Base-by-base conservation (phyloP, 257 asterid genomes). In the Echites panduratus region DNA sequence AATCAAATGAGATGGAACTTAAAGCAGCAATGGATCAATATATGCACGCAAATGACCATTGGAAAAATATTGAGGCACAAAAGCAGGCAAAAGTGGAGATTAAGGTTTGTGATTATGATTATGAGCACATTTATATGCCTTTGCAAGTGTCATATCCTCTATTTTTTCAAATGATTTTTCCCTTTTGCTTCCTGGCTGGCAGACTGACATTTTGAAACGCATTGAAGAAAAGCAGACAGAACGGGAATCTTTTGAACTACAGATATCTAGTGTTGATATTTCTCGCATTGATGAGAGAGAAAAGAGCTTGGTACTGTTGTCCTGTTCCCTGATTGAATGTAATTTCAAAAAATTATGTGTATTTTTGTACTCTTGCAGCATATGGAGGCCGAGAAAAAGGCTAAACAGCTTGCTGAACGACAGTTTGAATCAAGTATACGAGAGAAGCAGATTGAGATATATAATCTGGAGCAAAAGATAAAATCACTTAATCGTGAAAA, bases 281-380 rank as follows among this genome's bases (percentile, higher is more conserved):
- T 76, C 87, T 54, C 75, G 72, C 72, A 73, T 94, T 59, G 97
- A 94, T 40, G 93, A 90, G 87, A 91, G 90, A 82, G 98, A 91
- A 72, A 87, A 80, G 78, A 84, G 76, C 78, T 24, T 87, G 91
- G 99, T 94, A 86, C 72, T 79, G 67, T 48, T 68, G 69, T 66
- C 64, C 71, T 67, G 58, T 68, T 44, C 14, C 68, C 48, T 63
- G 68, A 17, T 52, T 79, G 73, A 50, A 48, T 74, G 32, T 74
- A 40, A 35, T 63, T 63, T 14, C 29, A 35, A 14, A 22, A 7
- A 32, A 11, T 22, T 64, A 26, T 67, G 6, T n/a, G 70, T 76
- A 71, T 38, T 73, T 70, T 52, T 79, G 82, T 20, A 64, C 61
- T 32, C 50, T 53, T 77, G 87, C 87, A 95, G 99, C 77, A 77